phyloP scores from a whole-genome alignment of 495 filamentous ascomycete species.

The Xylaria castorea region DNA sequence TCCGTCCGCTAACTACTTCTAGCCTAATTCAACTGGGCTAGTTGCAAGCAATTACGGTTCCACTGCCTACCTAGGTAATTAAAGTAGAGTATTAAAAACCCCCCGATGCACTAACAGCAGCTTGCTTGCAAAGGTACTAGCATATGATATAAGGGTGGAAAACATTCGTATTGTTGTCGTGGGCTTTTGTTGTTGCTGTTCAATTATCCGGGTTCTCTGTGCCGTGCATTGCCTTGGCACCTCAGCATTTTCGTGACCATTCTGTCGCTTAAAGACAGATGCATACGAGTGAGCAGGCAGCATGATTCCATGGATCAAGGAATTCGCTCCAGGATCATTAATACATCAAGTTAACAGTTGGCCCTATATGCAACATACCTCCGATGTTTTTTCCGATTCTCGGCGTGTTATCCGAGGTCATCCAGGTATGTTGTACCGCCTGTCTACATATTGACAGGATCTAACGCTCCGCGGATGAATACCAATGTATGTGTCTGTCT shows the following conservation, averaged over 20 bases:
- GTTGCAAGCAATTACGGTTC: conserved; percentile 11
- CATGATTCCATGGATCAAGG: conserved; percentile 6
- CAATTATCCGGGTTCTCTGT: neutral
- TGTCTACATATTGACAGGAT: neutral
- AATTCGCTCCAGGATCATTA: conserved; percentile 1
- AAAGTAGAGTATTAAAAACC: neutral
- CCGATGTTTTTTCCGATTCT: conserved; percentile 1
- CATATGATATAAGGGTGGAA: neutral
- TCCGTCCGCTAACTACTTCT: neutral
- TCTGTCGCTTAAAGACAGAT: conserved; percentile 1
- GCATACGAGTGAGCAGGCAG: neutral
- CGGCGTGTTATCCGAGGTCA: neutral
- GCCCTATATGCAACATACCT: conserved; percentile 1
- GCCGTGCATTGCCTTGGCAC: conserved; percentile 13
- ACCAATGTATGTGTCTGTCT: neutral
- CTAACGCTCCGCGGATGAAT: neutral
- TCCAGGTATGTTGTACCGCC: neutral
- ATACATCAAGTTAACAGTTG: neutral
- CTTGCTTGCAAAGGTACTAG: conserved; percentile 3
- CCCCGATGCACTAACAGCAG: neutral
- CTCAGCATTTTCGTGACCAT: neutral
- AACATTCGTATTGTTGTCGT: conserved; percentile 3
- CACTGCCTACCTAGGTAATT: conserved; percentile 5
- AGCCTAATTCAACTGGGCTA: neutral
- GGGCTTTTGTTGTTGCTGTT: neutral